Conservation (phyloP, 148 eudicot species). For the Silene latifolia region DNA sequence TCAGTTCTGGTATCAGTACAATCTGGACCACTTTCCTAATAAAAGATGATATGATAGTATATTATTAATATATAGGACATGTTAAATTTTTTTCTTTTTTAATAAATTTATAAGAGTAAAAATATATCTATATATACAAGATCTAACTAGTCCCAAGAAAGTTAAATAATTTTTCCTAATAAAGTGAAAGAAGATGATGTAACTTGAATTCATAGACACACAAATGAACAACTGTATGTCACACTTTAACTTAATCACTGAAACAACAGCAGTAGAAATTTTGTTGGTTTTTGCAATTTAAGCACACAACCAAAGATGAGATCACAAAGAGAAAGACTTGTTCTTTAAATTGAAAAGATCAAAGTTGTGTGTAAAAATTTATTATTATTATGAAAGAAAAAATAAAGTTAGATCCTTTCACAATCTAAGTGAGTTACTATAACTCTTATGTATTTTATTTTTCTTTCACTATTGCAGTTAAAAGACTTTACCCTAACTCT, state of each 20-base stretch:
- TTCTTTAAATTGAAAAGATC: not conserved
- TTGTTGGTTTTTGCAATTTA: constrained; percentile 29
- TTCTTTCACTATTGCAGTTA: constrained; percentile 29
- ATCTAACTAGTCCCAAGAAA: constrained; percentile 29
- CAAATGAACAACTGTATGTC: constrained; percentile 17
- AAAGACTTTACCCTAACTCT: constrained; percentile 22
- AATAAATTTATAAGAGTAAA: not conserved
- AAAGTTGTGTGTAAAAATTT: not conserved
- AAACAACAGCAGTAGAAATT: constrained; percentile 9
- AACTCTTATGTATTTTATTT: not conserved
- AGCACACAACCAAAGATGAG: constrained; percentile 26
- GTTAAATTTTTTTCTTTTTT: not conserved
- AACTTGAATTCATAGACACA: constrained; percentile 19
- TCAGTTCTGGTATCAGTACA: constrained; percentile 7
- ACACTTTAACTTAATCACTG: constrained; percentile 6
- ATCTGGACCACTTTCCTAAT: not conserved
- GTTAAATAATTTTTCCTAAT: constrained; percentile 20
- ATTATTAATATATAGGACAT: no score
- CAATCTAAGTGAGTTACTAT: constrained; percentile 24
- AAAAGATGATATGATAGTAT: not conserved
- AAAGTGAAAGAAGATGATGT: constrained; percentile 24
- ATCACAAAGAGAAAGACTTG: constrained; percentile 10
- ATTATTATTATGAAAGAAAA: not conserved
- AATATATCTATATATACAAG: constrained; percentile 42
- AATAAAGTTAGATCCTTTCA: constrained; percentile 38